Percentiles rank a stretch among this genome's conserved stretches.
Conservation (phyloP, 441 rosid species). For the Gossypium aridum region DNA sequence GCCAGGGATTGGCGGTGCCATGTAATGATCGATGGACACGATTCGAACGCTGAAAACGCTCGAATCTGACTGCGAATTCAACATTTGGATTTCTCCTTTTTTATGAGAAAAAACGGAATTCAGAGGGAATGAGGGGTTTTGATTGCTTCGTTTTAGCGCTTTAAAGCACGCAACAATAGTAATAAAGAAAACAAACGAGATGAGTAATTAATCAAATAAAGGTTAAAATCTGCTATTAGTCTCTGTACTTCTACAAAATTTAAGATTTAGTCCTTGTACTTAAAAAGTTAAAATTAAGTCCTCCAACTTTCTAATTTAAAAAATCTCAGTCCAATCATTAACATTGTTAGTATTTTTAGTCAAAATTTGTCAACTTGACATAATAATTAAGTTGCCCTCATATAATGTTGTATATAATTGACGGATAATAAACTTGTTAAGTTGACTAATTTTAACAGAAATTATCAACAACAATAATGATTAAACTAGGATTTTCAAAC, state of each 20-base stretch:
- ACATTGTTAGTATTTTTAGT: too few relatives aligned
- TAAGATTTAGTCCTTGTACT: too few relatives aligned
- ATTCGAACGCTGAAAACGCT: constrained; percentile 71
- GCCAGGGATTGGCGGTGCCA: constrained; percentile 76
- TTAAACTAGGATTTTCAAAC: too few relatives aligned
- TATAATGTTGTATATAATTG: too few relatives aligned
- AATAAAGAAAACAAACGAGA: neutral
- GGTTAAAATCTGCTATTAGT: neutral
- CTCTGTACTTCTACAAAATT: too few relatives aligned
- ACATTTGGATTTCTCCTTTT: constrained; percentile 24
- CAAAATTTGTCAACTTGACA: too few relatives aligned
- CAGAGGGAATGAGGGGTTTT: constrained; percentile 6
- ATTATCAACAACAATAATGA: too few relatives aligned
- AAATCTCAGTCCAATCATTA: too few relatives aligned
- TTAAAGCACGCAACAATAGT: neutral
- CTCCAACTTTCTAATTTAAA: neutral
- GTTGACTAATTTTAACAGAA: too few relatives aligned
- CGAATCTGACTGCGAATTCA: constrained; percentile 39
- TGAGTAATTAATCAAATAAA: neutral
- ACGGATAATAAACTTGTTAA: too few relatives aligned
- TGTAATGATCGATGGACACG: constrained; percentile 76
- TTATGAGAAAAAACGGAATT: neutral
- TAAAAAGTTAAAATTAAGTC: neutral
- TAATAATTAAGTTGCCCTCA: too few relatives aligned
- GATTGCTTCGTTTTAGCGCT: neutral